Evolutionary conservation across 345 rosid species (phyloP).

Genomic region (Mangifera indica): DNA sequence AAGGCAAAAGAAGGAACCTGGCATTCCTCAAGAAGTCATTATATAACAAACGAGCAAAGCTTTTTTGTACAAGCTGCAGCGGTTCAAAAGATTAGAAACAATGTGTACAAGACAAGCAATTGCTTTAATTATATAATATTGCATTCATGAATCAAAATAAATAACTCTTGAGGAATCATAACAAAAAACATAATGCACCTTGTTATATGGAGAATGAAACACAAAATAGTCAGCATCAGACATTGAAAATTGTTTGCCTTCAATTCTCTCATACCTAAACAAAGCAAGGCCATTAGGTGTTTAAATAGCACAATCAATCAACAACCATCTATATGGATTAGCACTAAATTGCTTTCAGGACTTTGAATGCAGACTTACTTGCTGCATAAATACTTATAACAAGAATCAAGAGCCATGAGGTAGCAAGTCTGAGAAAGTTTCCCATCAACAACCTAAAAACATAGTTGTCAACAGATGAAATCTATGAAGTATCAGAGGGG

Average conservation of each 20-base stretch:
- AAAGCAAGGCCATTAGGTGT: slow-evolving; percentile 19
- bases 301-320: slow-evolving; percentile 8
- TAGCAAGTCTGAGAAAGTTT: slow-evolving; percentile 99
- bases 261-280: slow-evolving; percentile 76
- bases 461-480: slow-evolving; percentile 10
- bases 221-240: slow-evolving; percentile 73
- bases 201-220: slow-evolving; percentile 99
- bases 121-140: neutral
- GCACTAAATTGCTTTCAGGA: slow-evolving; percentile 3
- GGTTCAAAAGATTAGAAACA: slow-evolving; percentile 14
- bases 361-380: slow-evolving; percentile 50
- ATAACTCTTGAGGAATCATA: neutral
- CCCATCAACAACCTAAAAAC: slow-evolving; percentile 93
- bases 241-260: slow-evolving; percentile 79
- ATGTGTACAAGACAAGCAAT: neutral
- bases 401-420: slow-evolving; percentile 92
- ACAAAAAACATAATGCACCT: slow-evolving; percentile 41
- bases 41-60: slow-evolving; percentile 52
- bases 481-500: neutral
- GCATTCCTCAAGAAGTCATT: slow-evolving; percentile 48
- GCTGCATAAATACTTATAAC: slow-evolving; percentile 76
- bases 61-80: slow-evolving; percentile 64
- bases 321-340: slow-evolving; percentile 1
- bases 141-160: neutral
- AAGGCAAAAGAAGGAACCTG: slow-evolving; percentile 39